Evolutionary conservation across 1,284 basidiomycete genomes (phyloP).

Genomic region (Tetrapyrgos nigripes): DNA sequence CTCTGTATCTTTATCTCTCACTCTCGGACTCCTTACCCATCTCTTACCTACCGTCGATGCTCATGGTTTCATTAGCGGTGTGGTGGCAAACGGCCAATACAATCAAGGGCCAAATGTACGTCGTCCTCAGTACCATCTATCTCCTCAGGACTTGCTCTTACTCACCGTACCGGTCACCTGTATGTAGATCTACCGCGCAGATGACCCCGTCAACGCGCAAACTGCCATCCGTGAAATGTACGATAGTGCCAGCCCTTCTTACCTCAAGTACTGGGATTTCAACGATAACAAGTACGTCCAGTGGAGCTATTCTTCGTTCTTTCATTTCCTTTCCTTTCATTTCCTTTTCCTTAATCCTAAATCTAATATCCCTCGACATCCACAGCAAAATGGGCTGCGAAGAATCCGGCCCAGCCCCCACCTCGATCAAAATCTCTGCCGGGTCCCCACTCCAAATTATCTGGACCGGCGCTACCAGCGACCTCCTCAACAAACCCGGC

Average conservation of each 20-base stretch:
- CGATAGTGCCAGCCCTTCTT: conserved; percentile 24
- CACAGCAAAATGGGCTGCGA: conserved; percentile 29
- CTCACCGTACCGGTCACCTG: background rate
- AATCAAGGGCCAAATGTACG: conserved; percentile 27
- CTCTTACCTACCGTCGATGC: conserved; percentile 13
- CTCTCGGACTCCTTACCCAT: background rate
- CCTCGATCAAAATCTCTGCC: conserved; percentile 21
- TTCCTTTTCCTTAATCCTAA: background rate
- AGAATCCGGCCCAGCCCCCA: conserved; percentile 22
- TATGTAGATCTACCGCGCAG: conserved; percentile 24
- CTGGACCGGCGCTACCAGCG: conserved; percentile 28
- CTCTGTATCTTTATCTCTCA: background rate
- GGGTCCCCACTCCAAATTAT: conserved; percentile 21
- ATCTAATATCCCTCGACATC: background rate
- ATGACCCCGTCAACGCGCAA: conserved; percentile 22
- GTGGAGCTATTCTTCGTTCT: background rate
- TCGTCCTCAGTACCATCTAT: background rate
- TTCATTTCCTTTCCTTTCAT: background rate
- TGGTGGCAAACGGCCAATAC: conserved; percentile 14
- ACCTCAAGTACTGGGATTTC: conserved; percentile 20
- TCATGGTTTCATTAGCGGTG: conserved; percentile 27
- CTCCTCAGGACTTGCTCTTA: background rate
- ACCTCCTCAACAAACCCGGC: conserved; percentile 25
- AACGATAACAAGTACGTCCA: conserved; percentile 22
- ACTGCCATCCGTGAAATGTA: conserved; percentile 31